These are phyloP conservation scores for Peronospora farinosa DNA, from an alignment of 352 stramenopile genomes.

Conservation along the genomic window DNA sequence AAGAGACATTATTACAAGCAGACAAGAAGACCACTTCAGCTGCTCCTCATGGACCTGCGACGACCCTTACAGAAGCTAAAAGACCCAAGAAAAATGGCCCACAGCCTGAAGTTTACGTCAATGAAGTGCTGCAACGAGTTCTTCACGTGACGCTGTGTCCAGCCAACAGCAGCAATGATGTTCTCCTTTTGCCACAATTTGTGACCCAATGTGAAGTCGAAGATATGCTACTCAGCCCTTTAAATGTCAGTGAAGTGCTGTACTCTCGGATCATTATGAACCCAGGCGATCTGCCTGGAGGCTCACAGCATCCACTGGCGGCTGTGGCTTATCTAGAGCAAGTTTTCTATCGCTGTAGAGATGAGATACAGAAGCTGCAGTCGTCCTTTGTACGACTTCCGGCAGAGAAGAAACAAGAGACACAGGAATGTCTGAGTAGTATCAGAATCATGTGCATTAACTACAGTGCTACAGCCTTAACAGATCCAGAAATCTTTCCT, in stretches of 20 bases:
- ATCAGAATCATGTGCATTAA: slow-evolving; percentile 78
- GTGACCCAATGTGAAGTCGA: slow-evolving; percentile 15
- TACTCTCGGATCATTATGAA: slow-evolving; percentile 66
- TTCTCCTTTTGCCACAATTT: slow-evolving; percentile 40
- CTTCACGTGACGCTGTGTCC: slow-evolving; percentile 56
- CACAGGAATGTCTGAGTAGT: slow-evolving; percentile 43
- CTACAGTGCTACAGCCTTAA: slow-evolving; percentile 77
- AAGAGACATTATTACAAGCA: not conserved
- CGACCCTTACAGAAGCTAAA: slow-evolving; percentile 23
- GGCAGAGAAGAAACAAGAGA: slow-evolving; percentile 42
- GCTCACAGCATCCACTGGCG: slow-evolving; percentile 48
- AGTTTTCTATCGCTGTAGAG: slow-evolving; percentile 63
- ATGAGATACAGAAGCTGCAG: slow-evolving; percentile 63
- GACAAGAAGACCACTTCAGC: slow-evolving; percentile 16
- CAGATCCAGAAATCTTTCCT: slow-evolving; percentile 83
- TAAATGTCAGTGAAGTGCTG: slow-evolving; percentile 63
- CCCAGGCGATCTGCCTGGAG: slow-evolving; percentile 40
- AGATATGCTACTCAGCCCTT: slow-evolving; percentile 22
- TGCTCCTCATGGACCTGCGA: not conserved
- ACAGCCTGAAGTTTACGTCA: slow-evolving; percentile 50
- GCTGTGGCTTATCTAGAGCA: slow-evolving; percentile 69
- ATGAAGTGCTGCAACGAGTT: slow-evolving; percentile 70
- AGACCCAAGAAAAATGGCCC: slow-evolving; percentile 32
- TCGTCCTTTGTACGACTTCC: slow-evolving; percentile 52
- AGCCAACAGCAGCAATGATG: slow-evolving; percentile 15